A percentile compares a stretch with the other conserved stretches of the same genome.
These are phyloP conservation scores for Pseudogymnoascus sp. DNA, from an alignment of 2,329 filamentous ascomycete genomes.

Conservation along the genomic window DNA sequence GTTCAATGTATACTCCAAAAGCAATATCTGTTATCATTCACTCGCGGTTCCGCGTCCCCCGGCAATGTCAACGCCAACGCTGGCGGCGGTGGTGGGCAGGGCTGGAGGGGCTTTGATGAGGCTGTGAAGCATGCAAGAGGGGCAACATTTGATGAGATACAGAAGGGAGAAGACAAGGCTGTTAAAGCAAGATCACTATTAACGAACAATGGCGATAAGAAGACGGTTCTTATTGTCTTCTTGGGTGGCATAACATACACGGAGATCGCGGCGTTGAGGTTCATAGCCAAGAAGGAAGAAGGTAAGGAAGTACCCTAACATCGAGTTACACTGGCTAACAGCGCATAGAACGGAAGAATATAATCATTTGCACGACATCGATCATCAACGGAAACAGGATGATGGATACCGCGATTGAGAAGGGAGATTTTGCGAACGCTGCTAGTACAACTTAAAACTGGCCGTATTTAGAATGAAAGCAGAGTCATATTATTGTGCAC, in stretches of 20 bases:
- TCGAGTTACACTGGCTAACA: conserved; percentile 13
- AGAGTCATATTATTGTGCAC: conserved; percentile 4
- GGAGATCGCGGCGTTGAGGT: conserved; percentile 87
- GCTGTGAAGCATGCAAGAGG: conserved; percentile 80
- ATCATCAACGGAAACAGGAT: conserved; percentile 84
- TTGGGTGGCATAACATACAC: conserved; percentile 94
- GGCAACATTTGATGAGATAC: conserved; percentile 82
- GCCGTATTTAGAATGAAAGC: background rate
- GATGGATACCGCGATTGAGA: conserved; percentile 79
- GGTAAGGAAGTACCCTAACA: conserved; percentile 33
- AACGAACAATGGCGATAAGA: conserved; percentile 65
- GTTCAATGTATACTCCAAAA: conserved; percentile 93
- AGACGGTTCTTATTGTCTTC: conserved; percentile 94
- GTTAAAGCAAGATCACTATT: conserved; percentile 78
- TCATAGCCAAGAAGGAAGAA: conserved; percentile 78
- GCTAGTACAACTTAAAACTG: conserved; percentile 6
- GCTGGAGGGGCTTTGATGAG: conserved; percentile 92
- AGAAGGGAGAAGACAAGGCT: conserved; percentile 88
- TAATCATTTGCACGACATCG: conserved; percentile 88
- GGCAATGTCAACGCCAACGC: conserved; percentile 41
- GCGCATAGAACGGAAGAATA: conserved; percentile 58
- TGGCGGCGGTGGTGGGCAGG: conserved; percentile 55
- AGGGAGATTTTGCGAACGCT: conserved; percentile 46
- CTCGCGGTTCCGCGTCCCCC: conserved; percentile 50
- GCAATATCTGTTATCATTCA: conserved; percentile 66